phyloP scores from a whole-genome alignment of 176 grass and related monocot species.

The Oryza meridionalis region DNA sequence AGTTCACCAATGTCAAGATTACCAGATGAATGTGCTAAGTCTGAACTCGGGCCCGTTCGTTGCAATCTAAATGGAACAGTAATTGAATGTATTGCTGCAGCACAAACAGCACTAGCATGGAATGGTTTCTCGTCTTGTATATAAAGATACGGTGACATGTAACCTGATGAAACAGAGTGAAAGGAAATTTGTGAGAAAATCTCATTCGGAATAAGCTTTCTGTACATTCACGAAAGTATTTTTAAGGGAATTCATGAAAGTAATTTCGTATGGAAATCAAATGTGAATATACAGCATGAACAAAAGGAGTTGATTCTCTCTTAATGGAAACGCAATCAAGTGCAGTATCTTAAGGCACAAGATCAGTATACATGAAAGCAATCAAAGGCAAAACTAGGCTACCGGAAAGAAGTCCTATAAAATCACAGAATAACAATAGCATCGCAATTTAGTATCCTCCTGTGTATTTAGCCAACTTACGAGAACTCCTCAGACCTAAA shows the following conservation, averaged over 20 bases:
- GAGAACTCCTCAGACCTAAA: no score
- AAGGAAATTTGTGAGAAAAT: slow-evolving; percentile 1
- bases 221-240: background rate
- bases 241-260: background rate
- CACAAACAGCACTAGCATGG: slow-evolving; percentile 81
- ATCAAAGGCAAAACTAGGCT: slow-evolving; percentile 8
- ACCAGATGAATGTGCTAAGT: slow-evolving; percentile 50
- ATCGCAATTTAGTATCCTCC: background rate
- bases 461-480: no score
- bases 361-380: slow-evolving; percentile 6
- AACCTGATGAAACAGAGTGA: slow-evolving; percentile 52
- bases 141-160: slow-evolving; percentile 55
- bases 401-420: slow-evolving; percentile 13
- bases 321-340: background rate
- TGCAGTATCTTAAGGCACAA: slow-evolving; percentile 17
- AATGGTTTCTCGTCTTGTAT: slow-evolving; percentile 78
- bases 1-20: slow-evolving; percentile 74
- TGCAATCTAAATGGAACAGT: slow-evolving; percentile 70
- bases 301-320: background rate
- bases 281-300: slow-evolving; percentile 18
- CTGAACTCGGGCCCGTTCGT: slow-evolving; percentile 42
- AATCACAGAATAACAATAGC: background rate
- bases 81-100: slow-evolving; percentile 81
- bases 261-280: background rate
- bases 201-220: slow-evolving; percentile 5